A percentile compares a stretch with the other conserved stretches of the same genome.
phyloP scores from a whole-genome alignment of 306 rosid genomes.

The Vigna reflexopilosa region DNA sequence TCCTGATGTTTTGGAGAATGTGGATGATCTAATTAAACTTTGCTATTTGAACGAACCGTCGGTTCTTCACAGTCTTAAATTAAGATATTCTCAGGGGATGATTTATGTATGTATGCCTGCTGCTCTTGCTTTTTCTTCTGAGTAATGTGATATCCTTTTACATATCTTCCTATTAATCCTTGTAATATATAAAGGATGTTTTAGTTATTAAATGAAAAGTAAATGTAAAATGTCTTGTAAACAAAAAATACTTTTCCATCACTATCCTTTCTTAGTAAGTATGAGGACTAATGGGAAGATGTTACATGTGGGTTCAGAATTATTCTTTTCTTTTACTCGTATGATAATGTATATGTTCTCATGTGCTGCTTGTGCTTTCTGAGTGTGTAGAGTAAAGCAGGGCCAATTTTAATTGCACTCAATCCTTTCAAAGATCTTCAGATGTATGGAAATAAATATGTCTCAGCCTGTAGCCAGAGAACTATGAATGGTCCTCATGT shows the following conservation, averaged over 20 bases:
- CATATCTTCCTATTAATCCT: conserved; percentile 13
- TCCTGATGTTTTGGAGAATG: conserved; percentile 79
- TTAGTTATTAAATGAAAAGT: neutral
- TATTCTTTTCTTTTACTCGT: conserved; percentile 24
- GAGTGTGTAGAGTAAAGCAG: conserved; percentile 84
- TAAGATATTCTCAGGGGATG: conserved; percentile 72
- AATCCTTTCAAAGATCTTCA: conserved; percentile 82
- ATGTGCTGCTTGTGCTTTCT: conserved; percentile 43
- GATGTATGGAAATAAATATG: conserved; percentile 63
- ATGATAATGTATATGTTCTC: conserved; percentile 42
- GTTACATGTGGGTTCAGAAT: neutral
- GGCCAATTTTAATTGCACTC: conserved; percentile 82
- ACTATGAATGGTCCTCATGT: conserved; percentile 68
- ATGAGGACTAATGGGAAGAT: conserved; percentile 4
- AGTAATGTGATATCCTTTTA: neutral
- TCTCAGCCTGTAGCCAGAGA: conserved; percentile 64
- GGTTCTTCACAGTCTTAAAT: conserved; percentile 73
- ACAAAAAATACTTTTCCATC: neutral
- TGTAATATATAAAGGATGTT: neutral
- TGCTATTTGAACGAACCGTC: conserved; percentile 92
- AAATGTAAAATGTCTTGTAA: neutral
- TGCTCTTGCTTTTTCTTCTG: conserved; percentile 36
- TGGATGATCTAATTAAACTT: conserved; percentile 81
- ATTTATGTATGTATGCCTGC: conserved; percentile 74
- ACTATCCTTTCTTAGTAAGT: neutral